phyloP scores from a whole-genome alignment of 1,284 basidiomycete genomes.

The Porphyrellus sp. region DNA sequence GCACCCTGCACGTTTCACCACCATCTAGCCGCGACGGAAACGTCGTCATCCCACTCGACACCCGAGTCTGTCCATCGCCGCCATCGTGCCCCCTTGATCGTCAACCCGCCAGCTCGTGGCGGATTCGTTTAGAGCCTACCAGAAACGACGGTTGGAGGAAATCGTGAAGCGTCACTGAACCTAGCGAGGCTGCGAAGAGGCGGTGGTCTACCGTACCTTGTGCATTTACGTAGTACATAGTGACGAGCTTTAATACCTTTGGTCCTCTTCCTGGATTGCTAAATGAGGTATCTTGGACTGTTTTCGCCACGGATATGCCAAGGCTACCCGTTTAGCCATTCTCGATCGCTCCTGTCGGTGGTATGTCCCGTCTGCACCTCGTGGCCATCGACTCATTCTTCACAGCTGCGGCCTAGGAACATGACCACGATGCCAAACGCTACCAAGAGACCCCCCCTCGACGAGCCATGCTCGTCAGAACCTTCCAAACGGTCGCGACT shows the following conservation, averaged over 20 bases:
- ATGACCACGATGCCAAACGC: constrained; percentile 6
- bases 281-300: constrained; percentile 16
- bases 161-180: too few species aligned
- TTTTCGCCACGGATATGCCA: constrained; percentile 8
- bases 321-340: too few species aligned
- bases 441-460: constrained; percentile 9
- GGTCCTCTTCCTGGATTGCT: too few species aligned
- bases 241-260: too few species aligned
- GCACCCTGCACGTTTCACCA: too few species aligned
- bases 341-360: neutral
- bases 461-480: constrained; percentile 3
- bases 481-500: constrained; percentile 13
- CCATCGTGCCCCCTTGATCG: constrained; percentile 71
- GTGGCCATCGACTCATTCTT: neutral
- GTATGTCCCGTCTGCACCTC: neutral
- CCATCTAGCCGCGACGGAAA: too few species aligned
- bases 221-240: neutral
- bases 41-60: too few species aligned
- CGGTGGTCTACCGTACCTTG: neutral
- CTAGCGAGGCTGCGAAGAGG: constrained; percentile 4
- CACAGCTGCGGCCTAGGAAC: neutral
- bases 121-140: constrained; percentile 76
- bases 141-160: constrained; percentile 67
- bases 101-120: constrained; percentile 78
- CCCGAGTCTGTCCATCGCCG: constrained; percentile 74